Evolutionary conservation across 768 basidiomycete genomes (phyloP).

Genomic region (Rhizopogon roseolus): DNA sequence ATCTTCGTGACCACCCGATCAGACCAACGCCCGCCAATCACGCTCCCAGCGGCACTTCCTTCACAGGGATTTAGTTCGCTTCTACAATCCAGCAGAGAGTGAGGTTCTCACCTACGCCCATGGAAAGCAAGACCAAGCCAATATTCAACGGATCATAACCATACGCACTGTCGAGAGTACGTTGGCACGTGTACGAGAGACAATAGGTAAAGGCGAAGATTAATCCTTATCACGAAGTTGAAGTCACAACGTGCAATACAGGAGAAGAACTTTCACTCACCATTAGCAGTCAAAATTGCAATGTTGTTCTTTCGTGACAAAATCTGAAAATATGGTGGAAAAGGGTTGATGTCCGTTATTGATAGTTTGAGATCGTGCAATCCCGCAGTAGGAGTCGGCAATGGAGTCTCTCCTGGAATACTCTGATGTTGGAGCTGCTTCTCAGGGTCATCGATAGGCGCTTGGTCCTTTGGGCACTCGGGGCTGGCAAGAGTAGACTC

Average conservation of each 20-base stretch:
- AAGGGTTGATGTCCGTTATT: constrained; percentile 70
- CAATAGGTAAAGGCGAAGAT: constrained; percentile 69
- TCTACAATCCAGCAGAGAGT: neutral
- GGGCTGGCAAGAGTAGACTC: constrained; percentile 12
- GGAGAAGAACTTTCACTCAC: constrained; percentile 2
- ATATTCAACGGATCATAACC: constrained; percentile 63
- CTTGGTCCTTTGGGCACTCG: constrained; percentile 7
- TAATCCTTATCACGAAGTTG: constrained; percentile 38
- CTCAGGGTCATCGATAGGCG: constrained; percentile 9
- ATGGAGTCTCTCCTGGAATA: constrained; percentile 13
- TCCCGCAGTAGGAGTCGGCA: constrained; percentile 9
- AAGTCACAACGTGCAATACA: constrained; percentile 5
- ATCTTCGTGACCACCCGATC: constrained; percentile 43
- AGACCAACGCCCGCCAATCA: constrained; percentile 56
- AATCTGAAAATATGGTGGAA: constrained; percentile 56
- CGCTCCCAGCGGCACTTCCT: constrained; percentile 49
- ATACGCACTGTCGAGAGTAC: constrained; percentile 63
- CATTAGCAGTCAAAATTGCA: constrained; percentile 41
- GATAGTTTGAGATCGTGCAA: constrained; percentile 44
- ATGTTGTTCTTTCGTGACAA: constrained; percentile 64
- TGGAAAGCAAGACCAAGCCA: constrained; percentile 73
- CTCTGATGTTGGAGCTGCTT: constrained; percentile 19
- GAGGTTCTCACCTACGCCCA: constrained; percentile 53
- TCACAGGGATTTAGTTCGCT: neutral
- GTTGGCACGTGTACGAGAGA: constrained; percentile 68